phyloP scores from a whole-genome alignment of 106 monocot genomes.

The Amphibolis antarctica region DNA sequence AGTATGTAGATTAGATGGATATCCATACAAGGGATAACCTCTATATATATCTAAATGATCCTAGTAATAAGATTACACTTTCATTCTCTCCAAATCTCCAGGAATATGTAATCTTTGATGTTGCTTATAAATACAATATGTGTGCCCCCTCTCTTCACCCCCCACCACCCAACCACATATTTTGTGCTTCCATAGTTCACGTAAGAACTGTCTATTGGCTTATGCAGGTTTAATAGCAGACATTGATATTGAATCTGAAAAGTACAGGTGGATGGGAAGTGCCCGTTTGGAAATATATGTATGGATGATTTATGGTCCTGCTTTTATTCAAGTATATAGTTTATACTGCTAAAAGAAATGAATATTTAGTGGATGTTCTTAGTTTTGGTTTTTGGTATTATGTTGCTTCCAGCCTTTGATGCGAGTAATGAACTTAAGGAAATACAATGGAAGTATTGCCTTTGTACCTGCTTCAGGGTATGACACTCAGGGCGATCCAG shows the following conservation, averaged over 20 bases:
- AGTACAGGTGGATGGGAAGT: constrained; percentile 83
- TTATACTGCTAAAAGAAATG: too few species aligned
- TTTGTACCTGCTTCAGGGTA: constrained; percentile 22
- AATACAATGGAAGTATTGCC: constrained; percentile 10
- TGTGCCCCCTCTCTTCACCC: background rate
- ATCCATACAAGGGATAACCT: too few species aligned
- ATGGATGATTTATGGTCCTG: constrained; percentile 1
- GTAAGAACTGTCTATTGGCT: background rate
- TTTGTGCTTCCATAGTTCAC: too few species aligned
- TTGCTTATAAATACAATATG: too few species aligned
- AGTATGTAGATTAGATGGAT: too few species aligned
- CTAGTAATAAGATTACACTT: too few species aligned
- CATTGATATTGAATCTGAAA: constrained; percentile 66
- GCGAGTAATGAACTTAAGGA: constrained; percentile 16
- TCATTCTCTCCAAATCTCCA: too few species aligned
- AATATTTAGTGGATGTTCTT: background rate
- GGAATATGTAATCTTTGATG: too few species aligned
- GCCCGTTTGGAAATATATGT: constrained; percentile 74
- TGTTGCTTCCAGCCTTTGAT: constrained; percentile 4
- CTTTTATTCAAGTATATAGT: background rate
- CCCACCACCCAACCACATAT: background rate
- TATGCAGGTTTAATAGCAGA: constrained; percentile 45
- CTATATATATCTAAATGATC: too few species aligned
- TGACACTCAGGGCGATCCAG: constrained; percentile 9
- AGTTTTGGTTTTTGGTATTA: background rate